Percentiles rank a stretch among this genome's conserved stretches.
phyloP scores from a whole-genome alignment of 2,329 filamentous ascomycete genomes.

The Sclerotinia subarctica region DNA sequence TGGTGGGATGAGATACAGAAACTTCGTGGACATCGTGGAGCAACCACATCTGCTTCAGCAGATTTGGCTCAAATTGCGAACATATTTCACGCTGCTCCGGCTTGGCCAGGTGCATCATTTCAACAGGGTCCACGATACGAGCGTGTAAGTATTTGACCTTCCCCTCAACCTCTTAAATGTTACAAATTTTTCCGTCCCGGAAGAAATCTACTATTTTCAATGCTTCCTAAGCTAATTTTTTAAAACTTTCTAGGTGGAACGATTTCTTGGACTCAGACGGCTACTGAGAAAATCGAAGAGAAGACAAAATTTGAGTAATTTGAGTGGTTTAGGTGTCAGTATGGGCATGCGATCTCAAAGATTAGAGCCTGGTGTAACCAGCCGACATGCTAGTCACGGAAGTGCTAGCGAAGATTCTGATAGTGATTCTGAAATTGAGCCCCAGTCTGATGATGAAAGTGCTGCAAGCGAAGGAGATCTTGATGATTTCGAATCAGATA shows the following conservation, averaged over 20 bases:
- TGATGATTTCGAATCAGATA: conserved; percentile 39
- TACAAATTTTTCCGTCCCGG: not conserved
- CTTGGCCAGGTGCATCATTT: conserved; percentile 53
- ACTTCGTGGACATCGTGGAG: conserved; percentile 43
- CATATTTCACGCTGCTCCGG: conserved; percentile 42
- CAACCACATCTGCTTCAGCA: conserved; percentile 39
- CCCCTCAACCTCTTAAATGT: no score
- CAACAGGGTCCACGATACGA: conserved; percentile 49
- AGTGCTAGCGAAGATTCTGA: conserved; percentile 46
- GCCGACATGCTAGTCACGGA: conserved; percentile 42
- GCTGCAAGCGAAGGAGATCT: conserved; percentile 45
- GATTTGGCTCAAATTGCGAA: conserved; percentile 45
- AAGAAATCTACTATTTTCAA: not conserved
- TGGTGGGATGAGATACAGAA: conserved; percentile 79
- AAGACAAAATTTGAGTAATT: conserved; percentile 35
- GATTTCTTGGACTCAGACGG: conserved; percentile 58
- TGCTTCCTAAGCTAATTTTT: not conserved
- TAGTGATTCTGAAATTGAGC: conserved; percentile 40
- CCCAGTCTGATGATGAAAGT: conserved; percentile 39
- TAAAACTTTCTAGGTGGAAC: conserved; percentile 20
- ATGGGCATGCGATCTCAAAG: conserved; percentile 75
- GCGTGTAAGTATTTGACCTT: conserved; percentile 22
- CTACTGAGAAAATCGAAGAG: conserved; percentile 57
- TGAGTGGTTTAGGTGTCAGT: conserved; percentile 57
- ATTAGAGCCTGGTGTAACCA: conserved; percentile 45